Evolutionary conservation across 2,329 filamentous ascomycete genomes (phyloP), one percentile per base, ranked within the genome.

Genomic region (Sporothrix protearum): DNA sequence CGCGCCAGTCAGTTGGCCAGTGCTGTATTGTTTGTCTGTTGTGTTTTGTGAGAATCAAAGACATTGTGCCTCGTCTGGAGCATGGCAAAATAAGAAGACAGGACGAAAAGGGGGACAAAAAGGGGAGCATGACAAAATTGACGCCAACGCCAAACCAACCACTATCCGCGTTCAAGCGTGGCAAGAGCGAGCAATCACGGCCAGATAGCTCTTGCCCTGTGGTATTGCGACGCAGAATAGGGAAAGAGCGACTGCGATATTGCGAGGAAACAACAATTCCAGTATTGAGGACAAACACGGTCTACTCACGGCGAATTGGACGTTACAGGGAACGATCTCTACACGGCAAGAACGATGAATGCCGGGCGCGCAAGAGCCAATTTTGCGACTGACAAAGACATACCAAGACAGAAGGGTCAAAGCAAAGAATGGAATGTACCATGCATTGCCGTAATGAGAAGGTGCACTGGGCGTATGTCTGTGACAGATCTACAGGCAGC

Each of bases 91-190:
- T 8, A 66, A 7, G 25, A 49, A 49, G 63, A 49, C 42, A 66
- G 45, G 63, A 33, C 25, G 25, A 33, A 61, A 49, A 66, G 14
- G 12, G 10, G 10, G 10, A 42, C 39, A 42, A 42, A 47, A 19
- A 47, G 14, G 19, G n/a, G 22, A 53, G 49, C 68, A 61, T 59
- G 53, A 69, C 2, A 61, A 45, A 49, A 69, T 59, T 59, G 53
- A 61, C 68, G 68, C 68, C 53, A 36, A 8, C 25, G 51, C 10
- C 16, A 36, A 45, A 28, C 22, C 19, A 12, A 57, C 33, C 51
- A 47, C 51, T 59, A 28, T 69, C 36, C 49, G 25, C 36, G 51
- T 69, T 69, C 28, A 69, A 47, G 67, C 67, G 51, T 69, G 67
- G 51, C 33, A 47, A 66, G 42, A 45, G 10, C 12, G 14, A 47